Percentiles rank a stretch among this genome's conserved stretches.
phyloP scores from a whole-genome alignment of 108 stramenopile species.

The Cyclostephanos tholiformis region DNA sequence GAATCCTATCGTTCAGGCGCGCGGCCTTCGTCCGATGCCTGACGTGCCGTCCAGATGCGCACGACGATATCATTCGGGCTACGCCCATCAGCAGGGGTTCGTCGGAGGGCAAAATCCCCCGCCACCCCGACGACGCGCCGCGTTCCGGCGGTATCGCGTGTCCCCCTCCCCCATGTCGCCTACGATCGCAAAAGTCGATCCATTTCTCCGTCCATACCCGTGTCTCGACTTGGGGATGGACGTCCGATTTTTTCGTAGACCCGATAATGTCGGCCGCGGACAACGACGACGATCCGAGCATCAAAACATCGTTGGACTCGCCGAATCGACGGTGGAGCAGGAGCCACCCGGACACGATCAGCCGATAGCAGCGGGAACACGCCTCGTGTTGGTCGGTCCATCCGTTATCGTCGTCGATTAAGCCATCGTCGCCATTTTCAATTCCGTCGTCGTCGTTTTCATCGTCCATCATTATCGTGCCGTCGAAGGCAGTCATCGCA shows the following conservation, averaged over 20 bases:
- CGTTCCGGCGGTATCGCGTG: no score
- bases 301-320: background rate
- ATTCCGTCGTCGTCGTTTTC: no score
- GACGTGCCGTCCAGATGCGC: background rate
- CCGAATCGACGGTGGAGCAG: conserved; percentile 20
- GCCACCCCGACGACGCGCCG: background rate
- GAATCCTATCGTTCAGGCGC: background rate
- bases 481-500: conserved; percentile 26
- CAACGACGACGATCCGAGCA: background rate
- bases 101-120: background rate
- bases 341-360: conserved; percentile 33
- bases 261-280: background rate
- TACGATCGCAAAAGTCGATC: conserved; percentile 29
- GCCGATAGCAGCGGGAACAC: conserved; percentile 30
- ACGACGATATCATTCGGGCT: background rate
- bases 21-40: background rate
- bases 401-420: background rate
- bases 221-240: conserved; percentile 14
- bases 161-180: background rate
- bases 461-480: no score
- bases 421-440: no score
- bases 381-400: conserved; percentile 27
- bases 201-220: conserved; percentile 14
- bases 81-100: background rate
- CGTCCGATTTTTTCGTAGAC: background rate